Evolutionary conservation across 2,329 filamentous ascomycete genomes (phyloP), one percentile per base, ranked within the genome.

Genomic region (Colletotrichum lindemuthianum): DNA sequence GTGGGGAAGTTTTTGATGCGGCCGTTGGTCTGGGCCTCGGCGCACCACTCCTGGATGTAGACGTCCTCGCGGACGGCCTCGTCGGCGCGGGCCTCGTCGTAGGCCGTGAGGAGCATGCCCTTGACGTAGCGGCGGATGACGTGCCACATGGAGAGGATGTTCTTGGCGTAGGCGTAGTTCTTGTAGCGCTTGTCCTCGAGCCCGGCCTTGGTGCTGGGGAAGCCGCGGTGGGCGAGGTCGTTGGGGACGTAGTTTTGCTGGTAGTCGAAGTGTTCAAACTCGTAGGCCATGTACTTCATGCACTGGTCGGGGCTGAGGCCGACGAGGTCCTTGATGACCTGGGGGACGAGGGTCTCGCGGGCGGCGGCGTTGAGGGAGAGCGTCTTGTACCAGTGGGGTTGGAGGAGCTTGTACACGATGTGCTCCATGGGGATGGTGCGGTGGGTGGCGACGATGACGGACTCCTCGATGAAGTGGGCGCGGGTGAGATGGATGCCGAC

Each of bases 311-410:
- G 72, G 33, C 70, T 75, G 15, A 83, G 59, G 10, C 82, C 81
- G 8, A 79, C 75, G 13, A 84, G 72, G 8, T 77, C 71, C 50
- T 75, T 72, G 54, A 84, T 77, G 16, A 84, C 75, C 33, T 76
- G 72, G 0, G 83, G 83, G 0, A 84, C 76, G 2, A 85, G 74
- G 2, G 75, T 75, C 3, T 72, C 69, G 39, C 83, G 75, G 0
- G 81, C 82, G 0, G 80, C 79, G 1, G 81, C 79, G 59, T 85
- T 85, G 61, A 84, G 71, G 0, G 81, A 77, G 2, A 85, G 75
- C 0, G 83, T 85, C 69, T 81, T 83, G 63, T 77, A 77, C 82
- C 83, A 84, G 59, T 84, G 82, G 0, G 81, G 81, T 10, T 76
- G 73, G 0, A 85, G 72, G 0, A 83, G 69, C 49, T 74, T 72